Evolutionary conservation across 2,329 filamentous ascomycete genomes (phyloP).

Genomic region (Nothophoma quercina): DNA sequence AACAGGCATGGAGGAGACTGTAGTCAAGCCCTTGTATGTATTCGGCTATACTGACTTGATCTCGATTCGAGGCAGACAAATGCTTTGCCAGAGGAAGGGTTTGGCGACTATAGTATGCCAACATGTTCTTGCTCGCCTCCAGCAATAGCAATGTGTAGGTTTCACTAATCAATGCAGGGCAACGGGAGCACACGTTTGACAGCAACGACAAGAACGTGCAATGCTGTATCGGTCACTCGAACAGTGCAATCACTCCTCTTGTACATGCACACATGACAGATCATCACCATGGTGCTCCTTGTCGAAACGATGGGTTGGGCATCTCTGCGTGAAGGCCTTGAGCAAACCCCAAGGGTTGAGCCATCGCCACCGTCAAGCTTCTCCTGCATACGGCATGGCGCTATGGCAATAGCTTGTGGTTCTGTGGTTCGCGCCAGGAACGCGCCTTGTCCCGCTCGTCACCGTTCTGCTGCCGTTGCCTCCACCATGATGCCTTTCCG

Average conservation of each 20-base stretch:
- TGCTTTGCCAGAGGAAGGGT: too few relatives aligned
- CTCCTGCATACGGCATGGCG: slow-evolving; percentile 13
- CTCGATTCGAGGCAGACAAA: too few relatives aligned
- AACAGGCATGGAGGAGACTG: too few relatives aligned
- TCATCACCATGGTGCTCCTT: background rate
- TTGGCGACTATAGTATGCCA: too few relatives aligned
- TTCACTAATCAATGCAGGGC: slow-evolving; percentile 3
- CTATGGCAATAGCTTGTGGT: slow-evolving; percentile 7
- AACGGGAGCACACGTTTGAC: background rate
- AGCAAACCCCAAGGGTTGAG: background rate
- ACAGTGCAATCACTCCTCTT: background rate
- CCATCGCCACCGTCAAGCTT: slow-evolving; percentile 6
- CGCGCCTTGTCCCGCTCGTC: slow-evolving; percentile 4
- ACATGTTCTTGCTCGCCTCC: background rate
- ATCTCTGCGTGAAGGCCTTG: background rate
- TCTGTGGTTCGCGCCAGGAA: slow-evolving; percentile 8
- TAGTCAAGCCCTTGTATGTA: too few relatives aligned
- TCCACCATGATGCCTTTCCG: background rate
- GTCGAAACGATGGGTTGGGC: slow-evolving; percentile 1
- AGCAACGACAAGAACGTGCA: background rate
- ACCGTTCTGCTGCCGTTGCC: background rate
- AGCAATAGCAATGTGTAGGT: background rate
- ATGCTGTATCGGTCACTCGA: background rate
- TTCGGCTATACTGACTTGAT: too few relatives aligned
- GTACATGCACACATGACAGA: background rate